Evolutionary conservation across 1,139 yeast genomes (phyloP).

Genomic region (Candida tetrigidarum): DNA sequence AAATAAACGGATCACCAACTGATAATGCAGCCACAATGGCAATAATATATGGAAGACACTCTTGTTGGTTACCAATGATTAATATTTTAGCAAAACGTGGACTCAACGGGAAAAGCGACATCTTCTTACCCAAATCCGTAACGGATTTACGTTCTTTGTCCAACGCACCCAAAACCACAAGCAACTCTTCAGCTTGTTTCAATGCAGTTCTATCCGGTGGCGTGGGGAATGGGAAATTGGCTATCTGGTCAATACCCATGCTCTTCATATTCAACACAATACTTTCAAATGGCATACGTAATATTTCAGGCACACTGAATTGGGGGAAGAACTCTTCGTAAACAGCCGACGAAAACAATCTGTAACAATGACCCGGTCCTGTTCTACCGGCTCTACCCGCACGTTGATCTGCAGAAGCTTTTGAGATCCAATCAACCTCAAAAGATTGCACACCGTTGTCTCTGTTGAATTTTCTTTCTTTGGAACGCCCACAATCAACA

Average conservation of each 20-base stretch:
- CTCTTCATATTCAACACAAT: conserved; percentile 93
- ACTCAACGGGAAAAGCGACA: conserved; percentile 91
- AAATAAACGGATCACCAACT: conserved; percentile 90
- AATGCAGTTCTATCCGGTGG: conserved; percentile 76
- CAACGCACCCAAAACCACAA: conserved; percentile 81
- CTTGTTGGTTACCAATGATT: conserved; percentile 83
- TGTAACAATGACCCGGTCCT: conserved; percentile 97
- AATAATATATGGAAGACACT: conserved; percentile 82
- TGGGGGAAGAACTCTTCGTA: conserved; percentile 84
- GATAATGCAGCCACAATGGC: conserved; percentile 93
- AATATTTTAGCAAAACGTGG: conserved; percentile 94
- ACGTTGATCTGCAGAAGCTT: conserved; percentile 96
- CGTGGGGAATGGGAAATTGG: conserved; percentile 96
- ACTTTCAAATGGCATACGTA: conserved; percentile 96
- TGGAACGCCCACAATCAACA: conserved; percentile 93
- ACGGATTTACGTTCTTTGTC: conserved; percentile 51
- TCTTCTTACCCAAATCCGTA: conserved; percentile 79
- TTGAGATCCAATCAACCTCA: conserved; percentile 90
- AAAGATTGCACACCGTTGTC: conserved; percentile 92
- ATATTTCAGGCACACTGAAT: conserved; percentile 86
- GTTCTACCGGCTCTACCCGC: conserved; percentile 99
- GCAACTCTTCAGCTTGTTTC: conserved; percentile 65
- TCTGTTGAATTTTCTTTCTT: conserved; percentile 83
- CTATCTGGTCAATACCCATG: conserved; percentile 92
- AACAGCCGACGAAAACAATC: conserved; percentile 94